Evolutionary conservation across 176 grass and related monocot species (phyloP).

Genomic region (Poa pratensis): DNA sequence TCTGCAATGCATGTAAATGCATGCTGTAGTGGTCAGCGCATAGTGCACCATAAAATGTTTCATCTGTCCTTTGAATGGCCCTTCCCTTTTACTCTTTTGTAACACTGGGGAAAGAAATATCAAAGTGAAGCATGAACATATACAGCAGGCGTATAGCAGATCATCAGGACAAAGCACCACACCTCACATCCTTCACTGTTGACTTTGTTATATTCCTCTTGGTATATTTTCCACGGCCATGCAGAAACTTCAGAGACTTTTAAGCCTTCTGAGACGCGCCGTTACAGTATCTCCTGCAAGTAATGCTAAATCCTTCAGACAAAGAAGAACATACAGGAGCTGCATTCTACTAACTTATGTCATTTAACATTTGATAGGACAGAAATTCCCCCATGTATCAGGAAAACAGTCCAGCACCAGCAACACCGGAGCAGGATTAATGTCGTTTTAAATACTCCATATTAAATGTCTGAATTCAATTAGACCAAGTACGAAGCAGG

Average conservation of each 20-base stretch:
- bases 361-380: background rate
- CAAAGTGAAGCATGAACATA: background rate
- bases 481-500: background rate
- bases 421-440: background rate
- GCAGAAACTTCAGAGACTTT: conserved; percentile 90
- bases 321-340: conserved; percentile 12
- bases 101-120: background rate
- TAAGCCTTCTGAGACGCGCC: conserved; percentile 86
- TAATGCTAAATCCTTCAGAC: conserved; percentile 47
- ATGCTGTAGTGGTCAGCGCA: background rate
- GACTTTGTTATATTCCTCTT: conserved; percentile 77
- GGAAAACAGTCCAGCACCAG: background rate
- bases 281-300: conserved; percentile 87
- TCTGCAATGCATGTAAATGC: background rate
- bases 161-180: conserved; percentile 33
- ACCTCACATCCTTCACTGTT: conserved; percentile 92
- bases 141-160: background rate
- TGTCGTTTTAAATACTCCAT: background rate
- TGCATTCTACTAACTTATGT: conserved; percentile 12
- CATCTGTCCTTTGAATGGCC: background rate
- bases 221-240: conserved; percentile 91
- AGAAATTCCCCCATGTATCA: background rate
- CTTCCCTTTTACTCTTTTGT: background rate
- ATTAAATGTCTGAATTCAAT: background rate
- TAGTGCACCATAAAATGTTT: background rate